Evolutionary conservation across 2,329 filamentous ascomycete genomes (phyloP).

Genomic region (Epichloe baconii): DNA sequence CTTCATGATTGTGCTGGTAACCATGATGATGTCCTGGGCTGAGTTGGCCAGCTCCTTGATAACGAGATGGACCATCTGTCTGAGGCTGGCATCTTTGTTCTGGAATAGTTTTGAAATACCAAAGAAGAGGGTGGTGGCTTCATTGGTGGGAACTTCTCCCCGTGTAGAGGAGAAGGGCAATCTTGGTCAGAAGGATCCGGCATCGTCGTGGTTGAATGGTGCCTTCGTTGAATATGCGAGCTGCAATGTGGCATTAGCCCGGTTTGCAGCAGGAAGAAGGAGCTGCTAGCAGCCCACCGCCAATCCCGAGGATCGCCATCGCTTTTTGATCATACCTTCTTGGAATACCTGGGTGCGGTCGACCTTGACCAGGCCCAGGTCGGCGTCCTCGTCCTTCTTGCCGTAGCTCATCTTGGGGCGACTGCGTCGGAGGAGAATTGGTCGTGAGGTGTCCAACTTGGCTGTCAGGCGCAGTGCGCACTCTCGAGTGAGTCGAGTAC

Average conservation of each 20-base stretch:
- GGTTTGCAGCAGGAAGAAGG: background rate
- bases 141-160: conserved; percentile 95
- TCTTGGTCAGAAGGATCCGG: conserved; percentile 93
- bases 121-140: conserved; percentile 97
- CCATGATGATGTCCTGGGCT: conserved; percentile 99
- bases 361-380: conserved; percentile 87
- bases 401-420: conserved; percentile 76
- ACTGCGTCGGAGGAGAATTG: conserved; percentile 18
- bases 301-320: conserved; percentile 1
- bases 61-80: conserved; percentile 97
- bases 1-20: conserved; percentile 99
- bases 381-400: conserved; percentile 98
- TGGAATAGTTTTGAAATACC: conserved; percentile 98
- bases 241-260: conserved; percentile 30
- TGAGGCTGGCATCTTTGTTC: conserved; percentile 95
- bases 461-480: conserved; percentile 15
- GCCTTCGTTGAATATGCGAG: conserved; percentile 93
- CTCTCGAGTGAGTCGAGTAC: background rate
- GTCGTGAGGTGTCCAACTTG: conserved; percentile 21
- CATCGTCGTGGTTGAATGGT: conserved; percentile 96
- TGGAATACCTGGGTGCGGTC: conserved; percentile 97
- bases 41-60: conserved; percentile 95
- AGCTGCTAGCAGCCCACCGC: background rate
- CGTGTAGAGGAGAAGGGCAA: conserved; percentile 88
- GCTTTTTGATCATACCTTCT: conserved; percentile 55